phyloP scores from a whole-genome alignment of 2,329 filamentous ascomycete species.

The Pseudonectria buxi region DNA sequence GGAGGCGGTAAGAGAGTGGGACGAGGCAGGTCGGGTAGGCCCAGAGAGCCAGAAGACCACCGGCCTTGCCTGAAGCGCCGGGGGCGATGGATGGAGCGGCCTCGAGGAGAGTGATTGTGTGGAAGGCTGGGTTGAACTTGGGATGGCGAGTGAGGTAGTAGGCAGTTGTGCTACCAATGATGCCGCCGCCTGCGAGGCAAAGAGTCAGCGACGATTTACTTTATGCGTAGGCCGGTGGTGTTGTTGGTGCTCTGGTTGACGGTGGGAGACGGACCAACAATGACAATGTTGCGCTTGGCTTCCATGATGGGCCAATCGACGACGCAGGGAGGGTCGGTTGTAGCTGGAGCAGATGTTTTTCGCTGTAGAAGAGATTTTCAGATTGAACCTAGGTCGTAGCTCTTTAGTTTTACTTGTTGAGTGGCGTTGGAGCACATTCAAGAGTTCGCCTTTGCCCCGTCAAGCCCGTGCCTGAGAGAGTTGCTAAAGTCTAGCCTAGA shows the following conservation, averaged over 20 bases:
- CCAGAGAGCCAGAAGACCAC: constrained; percentile 84
- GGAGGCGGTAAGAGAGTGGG: constrained; percentile 75
- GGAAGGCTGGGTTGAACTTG: constrained; percentile 64
- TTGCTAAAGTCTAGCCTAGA: no score
- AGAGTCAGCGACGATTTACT: constrained; percentile 5
- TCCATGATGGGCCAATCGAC: constrained; percentile 21
- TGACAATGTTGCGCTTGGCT: constrained; percentile 40
- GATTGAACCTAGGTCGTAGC: no score
- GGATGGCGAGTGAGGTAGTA: constrained; percentile 88
- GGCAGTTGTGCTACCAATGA: constrained; percentile 85
- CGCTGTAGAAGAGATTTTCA: no score
- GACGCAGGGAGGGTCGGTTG: not conserved
- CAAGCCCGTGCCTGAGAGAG: no score
- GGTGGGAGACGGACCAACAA: constrained; percentile 35
- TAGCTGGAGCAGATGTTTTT: not conserved
- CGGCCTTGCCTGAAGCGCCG: constrained; percentile 92
- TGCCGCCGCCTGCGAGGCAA: constrained; percentile 63
- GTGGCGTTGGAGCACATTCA: not conserved
- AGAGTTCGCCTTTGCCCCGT: not conserved
- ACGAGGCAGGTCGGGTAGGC: constrained; percentile 83
- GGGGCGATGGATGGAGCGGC: constrained; percentile 74
- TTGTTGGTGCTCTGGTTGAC: not conserved
- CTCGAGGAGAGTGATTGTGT: constrained; percentile 81
- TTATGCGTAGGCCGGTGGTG: no score
- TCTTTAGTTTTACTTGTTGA: no score